Conservation (phyloP, 495 filamentous ascomycete species). For the Pyrenopolyporus hunteri region DNA sequence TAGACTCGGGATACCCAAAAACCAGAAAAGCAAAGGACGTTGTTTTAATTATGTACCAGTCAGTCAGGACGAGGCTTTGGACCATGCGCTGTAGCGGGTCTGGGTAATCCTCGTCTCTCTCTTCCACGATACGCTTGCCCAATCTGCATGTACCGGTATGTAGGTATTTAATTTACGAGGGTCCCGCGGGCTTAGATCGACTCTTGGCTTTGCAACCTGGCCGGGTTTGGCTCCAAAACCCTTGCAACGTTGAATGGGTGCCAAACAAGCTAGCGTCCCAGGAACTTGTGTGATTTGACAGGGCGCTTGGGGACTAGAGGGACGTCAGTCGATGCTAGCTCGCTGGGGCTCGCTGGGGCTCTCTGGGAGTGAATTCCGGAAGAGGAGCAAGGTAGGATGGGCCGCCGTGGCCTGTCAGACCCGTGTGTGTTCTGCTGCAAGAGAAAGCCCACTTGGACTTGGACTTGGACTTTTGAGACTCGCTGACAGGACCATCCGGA, state of each 20-base stretch:
- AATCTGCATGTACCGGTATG: slow-evolving; percentile 38
- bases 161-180: slow-evolving; percentile 40
- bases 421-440: slow-evolving; percentile 19
- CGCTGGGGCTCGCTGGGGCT: too few relatives aligned
- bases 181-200: slow-evolving; percentile 41
- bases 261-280: slow-evolving; percentile 40
- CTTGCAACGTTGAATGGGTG: slow-evolving; percentile 37
- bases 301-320: slow-evolving; percentile 16
- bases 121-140: slow-evolving; percentile 34
- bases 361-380: slow-evolving; percentile 34
- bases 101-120: slow-evolving; percentile 32
- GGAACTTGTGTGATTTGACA: slow-evolving; percentile 38
- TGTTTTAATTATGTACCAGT: slow-evolving; percentile 45
- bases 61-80: slow-evolving; percentile 44
- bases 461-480: slow-evolving; percentile 8
- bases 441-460: slow-evolving; percentile 29
- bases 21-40: slow-evolving; percentile 34
- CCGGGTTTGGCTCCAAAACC: slow-evolving; percentile 36
- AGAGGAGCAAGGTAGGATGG: slow-evolving; percentile 36
- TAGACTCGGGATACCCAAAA: slow-evolving; percentile 30
- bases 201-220: slow-evolving; percentile 40
- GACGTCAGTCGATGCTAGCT: slow-evolving; percentile 32
- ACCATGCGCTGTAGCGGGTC: slow-evolving; percentile 44
- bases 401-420: slow-evolving; percentile 28
- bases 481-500: slow-evolving; percentile 33